phyloP scores from a whole-genome alignment of 225 moss, liverwort and hornwort genomes.

The Polytrichum commune region DNA sequence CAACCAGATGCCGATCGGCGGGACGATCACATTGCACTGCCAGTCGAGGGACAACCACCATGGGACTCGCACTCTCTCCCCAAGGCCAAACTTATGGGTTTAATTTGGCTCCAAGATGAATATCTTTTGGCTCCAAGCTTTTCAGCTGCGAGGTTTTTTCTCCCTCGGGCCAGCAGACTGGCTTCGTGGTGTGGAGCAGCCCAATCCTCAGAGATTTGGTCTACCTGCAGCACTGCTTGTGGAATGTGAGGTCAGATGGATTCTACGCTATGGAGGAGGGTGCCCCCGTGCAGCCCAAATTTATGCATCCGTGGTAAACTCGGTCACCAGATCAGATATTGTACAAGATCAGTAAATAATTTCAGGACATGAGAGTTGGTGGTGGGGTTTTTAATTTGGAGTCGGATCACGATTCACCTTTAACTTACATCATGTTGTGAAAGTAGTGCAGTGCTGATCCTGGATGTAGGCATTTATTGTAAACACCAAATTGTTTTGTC shows the following conservation, averaged over 20 bases:
- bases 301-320: background rate
- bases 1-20: no score
- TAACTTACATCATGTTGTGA: no score
- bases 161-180: background rate
- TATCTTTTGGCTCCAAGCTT: background rate
- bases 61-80: background rate
- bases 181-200: background rate
- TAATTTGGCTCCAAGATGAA: background rate
- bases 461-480: no score
- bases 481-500: no score
- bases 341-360: no score
- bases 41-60: background rate
- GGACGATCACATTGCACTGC: background rate
- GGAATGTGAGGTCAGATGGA: background rate
- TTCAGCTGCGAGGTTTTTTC: background rate
- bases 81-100: background rate
- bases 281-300: background rate
- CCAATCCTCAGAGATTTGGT: no score
- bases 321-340: no score
- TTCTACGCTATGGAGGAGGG: background rate
- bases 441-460: no score
- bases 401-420: no score
- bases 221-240: background rate
- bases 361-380: no score
- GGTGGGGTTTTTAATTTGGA: no score